Base-by-base conservation (phyloP, 139 green algal genomes). In the Chlorella sp. region DNA sequence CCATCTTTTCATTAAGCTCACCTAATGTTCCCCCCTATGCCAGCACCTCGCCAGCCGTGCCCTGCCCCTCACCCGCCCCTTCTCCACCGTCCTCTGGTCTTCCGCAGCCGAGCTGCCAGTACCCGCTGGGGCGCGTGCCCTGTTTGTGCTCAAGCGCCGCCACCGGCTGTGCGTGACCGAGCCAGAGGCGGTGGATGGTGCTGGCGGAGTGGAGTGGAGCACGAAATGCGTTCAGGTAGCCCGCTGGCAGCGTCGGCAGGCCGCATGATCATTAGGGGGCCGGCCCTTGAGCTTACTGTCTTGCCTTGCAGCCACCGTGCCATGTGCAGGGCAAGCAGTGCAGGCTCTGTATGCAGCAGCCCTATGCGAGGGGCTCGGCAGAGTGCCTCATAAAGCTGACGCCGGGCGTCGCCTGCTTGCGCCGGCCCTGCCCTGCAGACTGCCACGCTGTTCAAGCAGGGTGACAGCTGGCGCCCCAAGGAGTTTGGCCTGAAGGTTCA, bases 401-500 rank as follows among this genome's bases (percentile, higher is more conserved):
- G 34, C 34, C 32, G 4, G 34, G 75, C 75, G 18, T 42, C 15
- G n/a, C 14, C 15, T 24, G 34, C 81, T 32, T 39, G 11, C 0
- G 39, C 48, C n/a, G 16, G 30, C 57, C 0, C 53, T 42, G 21
- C 60, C 30, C 26, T 39, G 66, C 84, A 88, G 84, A 88, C 84
- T 21, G 84, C 84, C 28, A 88, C 84, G 0, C 68, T 88, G 39
- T 66, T 34, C 66, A 88, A 88, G 84, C 36, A 88, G 34, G 84
- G 66, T 28, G 84, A 40, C 37, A 40, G 68, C 66, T 88, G 84
- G 84, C 84, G 84, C 28, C 84, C 66, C 66, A 88, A 88, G 66
- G 66, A 88, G 84, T 88, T 88, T 68, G 66, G 61, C 16, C 53
- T 88, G 39, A 88, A 88, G 64, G 84, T 88, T 15, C 84, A 88